phyloP scores from a whole-genome alignment of 1,139 yeast species.

The Zhuliangozyma blackwelliae region DNA sequence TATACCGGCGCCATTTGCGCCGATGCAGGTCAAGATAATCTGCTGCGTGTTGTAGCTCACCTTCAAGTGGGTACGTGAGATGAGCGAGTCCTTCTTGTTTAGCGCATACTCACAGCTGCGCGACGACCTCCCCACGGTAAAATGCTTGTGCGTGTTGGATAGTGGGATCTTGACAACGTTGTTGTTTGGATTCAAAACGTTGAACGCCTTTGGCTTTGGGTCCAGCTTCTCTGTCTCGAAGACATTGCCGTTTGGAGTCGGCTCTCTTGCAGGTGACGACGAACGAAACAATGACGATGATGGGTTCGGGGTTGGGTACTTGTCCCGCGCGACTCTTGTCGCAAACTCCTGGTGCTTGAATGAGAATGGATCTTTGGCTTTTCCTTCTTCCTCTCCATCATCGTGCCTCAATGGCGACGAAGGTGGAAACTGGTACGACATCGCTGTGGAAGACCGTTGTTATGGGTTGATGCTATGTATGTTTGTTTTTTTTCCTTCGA shows the following conservation, averaged over 20 bases:
- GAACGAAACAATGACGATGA: constrained; percentile 49
- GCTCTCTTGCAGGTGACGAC: constrained; percentile 33
- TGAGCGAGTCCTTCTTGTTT: constrained; percentile 50
- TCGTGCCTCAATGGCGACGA: constrained; percentile 53
- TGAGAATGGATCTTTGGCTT: constrained; percentile 19
- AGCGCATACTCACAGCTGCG: constrained; percentile 56
- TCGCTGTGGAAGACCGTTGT: neutral
- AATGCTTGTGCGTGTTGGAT: constrained; percentile 15
- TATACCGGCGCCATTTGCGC: constrained; percentile 67
- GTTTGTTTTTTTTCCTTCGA: too few species aligned
- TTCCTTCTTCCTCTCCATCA: constrained; percentile 14
- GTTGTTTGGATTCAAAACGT: constrained; percentile 37
- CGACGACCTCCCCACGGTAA: constrained; percentile 62
- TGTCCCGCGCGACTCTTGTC: constrained; percentile 16
- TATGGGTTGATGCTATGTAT: too few species aligned
- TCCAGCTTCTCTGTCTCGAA: neutral
- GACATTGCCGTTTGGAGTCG: neutral
- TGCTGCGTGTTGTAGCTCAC: constrained; percentile 18
- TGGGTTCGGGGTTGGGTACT: constrained; percentile 54
- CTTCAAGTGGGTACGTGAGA: constrained; percentile 66
- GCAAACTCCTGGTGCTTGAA: constrained; percentile 6
- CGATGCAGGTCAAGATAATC: constrained; percentile 52
- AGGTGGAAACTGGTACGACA: constrained; percentile 46
- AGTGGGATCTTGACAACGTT: constrained; percentile 37
- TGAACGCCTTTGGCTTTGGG: constrained; percentile 22